These are phyloP conservation scores for Paecilomyces formosus DNA, from an alignment of 2,329 filamentous ascomycete species.

Conservation along the genomic window DNA sequence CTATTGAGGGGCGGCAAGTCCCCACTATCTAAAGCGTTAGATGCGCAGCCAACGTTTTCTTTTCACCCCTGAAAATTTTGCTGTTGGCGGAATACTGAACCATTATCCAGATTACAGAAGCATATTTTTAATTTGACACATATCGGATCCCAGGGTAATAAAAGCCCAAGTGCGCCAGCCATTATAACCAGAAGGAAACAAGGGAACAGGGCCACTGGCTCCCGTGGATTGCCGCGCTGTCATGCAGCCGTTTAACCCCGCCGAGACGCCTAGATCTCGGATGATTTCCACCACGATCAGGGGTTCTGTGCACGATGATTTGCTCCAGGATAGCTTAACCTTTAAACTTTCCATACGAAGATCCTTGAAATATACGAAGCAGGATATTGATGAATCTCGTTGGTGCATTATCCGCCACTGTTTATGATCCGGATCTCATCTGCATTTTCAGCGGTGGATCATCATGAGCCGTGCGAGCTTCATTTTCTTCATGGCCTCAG, in stretches of 20 bases:
- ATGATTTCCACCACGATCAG: neutral
- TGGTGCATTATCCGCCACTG: neutral
- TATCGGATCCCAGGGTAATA: neutral
- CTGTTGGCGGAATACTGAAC: neutral
- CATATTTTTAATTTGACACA: neutral
- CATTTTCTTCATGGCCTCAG: neutral
- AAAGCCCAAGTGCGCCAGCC: neutral
- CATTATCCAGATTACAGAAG: neutral
- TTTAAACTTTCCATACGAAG: neutral
- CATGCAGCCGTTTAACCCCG: neutral
- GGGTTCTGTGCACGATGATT: neutral
- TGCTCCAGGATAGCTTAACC: neutral
- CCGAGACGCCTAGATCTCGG: neutral
- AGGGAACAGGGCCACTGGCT: neutral
- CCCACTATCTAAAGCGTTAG: neutral
- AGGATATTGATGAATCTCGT: neutral
- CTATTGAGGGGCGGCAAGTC: neutral
- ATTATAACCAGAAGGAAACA: neutral
- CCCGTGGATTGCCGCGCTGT: neutral
- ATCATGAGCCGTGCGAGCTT: neutral
- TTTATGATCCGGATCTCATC: neutral
- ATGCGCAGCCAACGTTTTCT: neutral
- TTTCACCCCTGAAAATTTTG: neutral
- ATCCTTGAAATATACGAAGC: neutral
- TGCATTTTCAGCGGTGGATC: neutral